Evolutionary conservation across 192 early-diverging fungal species (phyloP), one percentile per base, ranked within the genome.

Genomic region (Podila verticillata): DNA sequence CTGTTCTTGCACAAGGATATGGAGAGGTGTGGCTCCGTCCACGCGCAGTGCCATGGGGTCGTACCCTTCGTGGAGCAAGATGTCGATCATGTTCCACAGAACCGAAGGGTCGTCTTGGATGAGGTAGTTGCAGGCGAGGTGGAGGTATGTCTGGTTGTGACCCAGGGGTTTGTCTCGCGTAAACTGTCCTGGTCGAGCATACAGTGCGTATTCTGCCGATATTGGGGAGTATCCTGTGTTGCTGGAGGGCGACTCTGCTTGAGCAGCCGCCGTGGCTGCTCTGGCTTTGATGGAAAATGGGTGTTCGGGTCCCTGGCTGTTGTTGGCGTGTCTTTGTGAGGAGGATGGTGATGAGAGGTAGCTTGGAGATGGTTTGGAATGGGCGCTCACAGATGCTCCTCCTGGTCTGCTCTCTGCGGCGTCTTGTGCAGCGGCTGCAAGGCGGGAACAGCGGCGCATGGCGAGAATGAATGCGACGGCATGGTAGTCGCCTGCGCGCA

Each of bases 1-100:
- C 20, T 80, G 77, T 60, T 80, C 77, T 56, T 80, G 77, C 12
- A 80, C 77, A 13, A 80, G 70, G 6, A 80, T 72, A 44, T 80
- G 77, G 1, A 80, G 65, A 0, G 77, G 77, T 1, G 77, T 72
- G 29, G 77, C 77, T 19, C 70, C 69, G 56, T 80, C 77, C 30
- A 49, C 17, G 19, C 77, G 47, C 9, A 72, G 28, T 19, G 77
- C 77, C 77, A 80, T 80, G 31, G 77, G 69, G 32, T 80, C 61
- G 19, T 80, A 80, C 1, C 65, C 77, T 58, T 80, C 77, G 15
- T 80, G 77, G 17, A 80, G 51, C 0, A 80, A 61, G 63, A 80
- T 80, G 47, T 80, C 77, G 47, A 80, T 80, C 77, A 80, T 80
- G 24, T 80, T 80, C 77, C 77, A 80, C 24, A 80, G 49, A 1